phyloP scores from a whole-genome alignment of 352 stramenopile genomes.

The Globisporangium parvum region DNA sequence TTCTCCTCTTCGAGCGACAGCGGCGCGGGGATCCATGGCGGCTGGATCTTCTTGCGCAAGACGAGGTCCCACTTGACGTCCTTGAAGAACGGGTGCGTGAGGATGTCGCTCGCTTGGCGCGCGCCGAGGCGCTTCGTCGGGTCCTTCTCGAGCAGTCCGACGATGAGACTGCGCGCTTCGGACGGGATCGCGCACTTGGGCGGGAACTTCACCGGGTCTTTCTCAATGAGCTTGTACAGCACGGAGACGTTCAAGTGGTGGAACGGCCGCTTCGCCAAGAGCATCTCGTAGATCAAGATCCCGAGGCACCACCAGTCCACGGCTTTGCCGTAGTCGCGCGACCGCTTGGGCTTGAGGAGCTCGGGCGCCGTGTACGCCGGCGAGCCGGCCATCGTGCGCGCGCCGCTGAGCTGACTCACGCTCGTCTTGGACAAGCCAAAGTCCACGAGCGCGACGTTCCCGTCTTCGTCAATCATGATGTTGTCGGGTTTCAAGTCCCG shows the following conservation, averaged over 20 bases:
- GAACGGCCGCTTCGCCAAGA: slow-evolving; percentile 88
- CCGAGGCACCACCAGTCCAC: slow-evolving; percentile 87
- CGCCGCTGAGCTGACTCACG: slow-evolving; percentile 76
- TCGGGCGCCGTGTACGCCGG: slow-evolving; percentile 79
- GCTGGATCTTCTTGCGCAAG: slow-evolving; percentile 71
- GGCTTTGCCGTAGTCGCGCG: slow-evolving; percentile 81
- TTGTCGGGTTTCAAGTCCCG: slow-evolving; percentile 95
- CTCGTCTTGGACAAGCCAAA: slow-evolving; percentile 93
- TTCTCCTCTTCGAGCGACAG: slow-evolving; percentile 70
- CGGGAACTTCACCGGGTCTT: slow-evolving; percentile 84
- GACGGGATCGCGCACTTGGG: slow-evolving; percentile 58
- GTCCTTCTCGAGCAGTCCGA: slow-evolving; percentile 79
- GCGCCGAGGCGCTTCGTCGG: slow-evolving; percentile 76
- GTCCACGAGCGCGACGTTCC: slow-evolving; percentile 93
- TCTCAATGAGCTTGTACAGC: slow-evolving; percentile 89
- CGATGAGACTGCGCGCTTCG: slow-evolving; percentile 67
- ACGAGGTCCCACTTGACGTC: slow-evolving; percentile 78
- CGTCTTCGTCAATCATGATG: slow-evolving; percentile 92
- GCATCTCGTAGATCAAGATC: slow-evolving; percentile 91
- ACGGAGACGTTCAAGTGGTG: slow-evolving; percentile 88
- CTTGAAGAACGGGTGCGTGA: slow-evolving; percentile 81
- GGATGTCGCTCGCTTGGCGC: slow-evolving; percentile 75
- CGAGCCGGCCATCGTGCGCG: slow-evolving; percentile 81
- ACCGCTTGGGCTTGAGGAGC: slow-evolving; percentile 77
- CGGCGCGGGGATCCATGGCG: slow-evolving; percentile 64